These are phyloP conservation scores for Parathielavia hyrcaniae DNA, from an alignment of 495 filamentous ascomycete genomes.

Conservation along the genomic window DNA sequence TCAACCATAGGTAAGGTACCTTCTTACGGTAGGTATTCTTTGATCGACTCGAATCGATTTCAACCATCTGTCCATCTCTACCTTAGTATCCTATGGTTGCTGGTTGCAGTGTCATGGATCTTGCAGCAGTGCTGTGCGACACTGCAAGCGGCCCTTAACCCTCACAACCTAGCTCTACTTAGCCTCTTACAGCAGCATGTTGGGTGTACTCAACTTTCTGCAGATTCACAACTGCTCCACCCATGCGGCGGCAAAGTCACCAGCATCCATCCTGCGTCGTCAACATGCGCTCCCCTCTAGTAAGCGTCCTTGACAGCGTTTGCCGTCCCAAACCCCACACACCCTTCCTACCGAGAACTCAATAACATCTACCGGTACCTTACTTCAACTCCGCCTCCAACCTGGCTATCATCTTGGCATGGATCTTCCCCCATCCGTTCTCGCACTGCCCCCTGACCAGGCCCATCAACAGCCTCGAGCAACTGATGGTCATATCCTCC, in stretches of 20 bases:
- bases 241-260: neutral
- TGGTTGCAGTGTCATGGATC: too few species aligned
- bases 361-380: too few species aligned
- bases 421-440: conserved; percentile 38
- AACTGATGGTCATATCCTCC: conserved; percentile 37
- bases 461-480: conserved; percentile 38
- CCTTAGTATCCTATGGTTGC: too few species aligned
- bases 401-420: conserved; percentile 36
- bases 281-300: neutral
- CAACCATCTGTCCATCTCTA: neutral
- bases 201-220: too few species aligned
- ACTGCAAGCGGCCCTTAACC: too few species aligned
- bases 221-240: neutral
- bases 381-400: conserved; percentile 25
- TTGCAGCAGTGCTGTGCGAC: too few species aligned
- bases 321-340: neutral
- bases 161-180: too few species aligned
- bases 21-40: too few species aligned
- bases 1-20: too few species aligned
- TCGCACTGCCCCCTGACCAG: conserved; percentile 42
- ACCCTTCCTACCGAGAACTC: neutral
- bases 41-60: neutral
- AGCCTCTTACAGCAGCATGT: too few species aligned
- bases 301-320: neutral
- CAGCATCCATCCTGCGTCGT: neutral